phyloP scores from a whole-genome alignment of 257 asterid species.

The Ajuga chamaepitys region DNA sequence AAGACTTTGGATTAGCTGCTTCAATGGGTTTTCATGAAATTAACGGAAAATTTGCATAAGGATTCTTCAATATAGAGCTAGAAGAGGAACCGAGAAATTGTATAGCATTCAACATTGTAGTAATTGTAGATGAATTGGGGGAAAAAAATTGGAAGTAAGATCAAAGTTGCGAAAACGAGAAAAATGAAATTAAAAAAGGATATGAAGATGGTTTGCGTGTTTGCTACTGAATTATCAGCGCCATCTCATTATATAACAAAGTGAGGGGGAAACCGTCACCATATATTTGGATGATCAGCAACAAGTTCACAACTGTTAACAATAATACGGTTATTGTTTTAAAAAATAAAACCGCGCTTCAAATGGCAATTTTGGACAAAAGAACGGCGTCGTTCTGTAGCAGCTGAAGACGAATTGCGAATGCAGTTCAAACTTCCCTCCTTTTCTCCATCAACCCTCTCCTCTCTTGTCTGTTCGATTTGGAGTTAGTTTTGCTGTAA shows the following conservation, averaged over 20 bases:
- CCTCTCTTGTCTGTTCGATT: too few relatives aligned
- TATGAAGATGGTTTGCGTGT: background rate
- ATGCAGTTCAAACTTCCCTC: too few relatives aligned
- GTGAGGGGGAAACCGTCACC: background rate
- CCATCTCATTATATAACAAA: background rate
- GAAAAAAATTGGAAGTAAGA: slow-evolving; percentile 3
- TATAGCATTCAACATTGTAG: slow-evolving; percentile 60
- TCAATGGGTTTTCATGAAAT: slow-evolving; percentile 47
- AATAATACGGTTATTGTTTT: too few relatives aligned
- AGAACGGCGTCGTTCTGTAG: too few relatives aligned
- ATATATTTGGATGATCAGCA: background rate
- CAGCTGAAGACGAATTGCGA: too few relatives aligned
- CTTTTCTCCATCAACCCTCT: too few relatives aligned
- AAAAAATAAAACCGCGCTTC: too few relatives aligned
- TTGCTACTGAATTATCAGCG: background rate
- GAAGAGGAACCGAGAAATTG: slow-evolving; percentile 82
- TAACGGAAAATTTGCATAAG: slow-evolving; percentile 33
- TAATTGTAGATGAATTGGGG: background rate
- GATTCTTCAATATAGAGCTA: slow-evolving; percentile 51
- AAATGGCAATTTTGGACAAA: too few relatives aligned
- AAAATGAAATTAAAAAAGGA: background rate
- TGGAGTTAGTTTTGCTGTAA: too few relatives aligned
- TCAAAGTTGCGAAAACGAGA: background rate
- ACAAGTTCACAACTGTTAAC: too few relatives aligned
- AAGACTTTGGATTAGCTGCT: slow-evolving; percentile 14